Conservation (phyloP, 495 filamentous ascomycete genomes). For the Podospora comata region DNA sequence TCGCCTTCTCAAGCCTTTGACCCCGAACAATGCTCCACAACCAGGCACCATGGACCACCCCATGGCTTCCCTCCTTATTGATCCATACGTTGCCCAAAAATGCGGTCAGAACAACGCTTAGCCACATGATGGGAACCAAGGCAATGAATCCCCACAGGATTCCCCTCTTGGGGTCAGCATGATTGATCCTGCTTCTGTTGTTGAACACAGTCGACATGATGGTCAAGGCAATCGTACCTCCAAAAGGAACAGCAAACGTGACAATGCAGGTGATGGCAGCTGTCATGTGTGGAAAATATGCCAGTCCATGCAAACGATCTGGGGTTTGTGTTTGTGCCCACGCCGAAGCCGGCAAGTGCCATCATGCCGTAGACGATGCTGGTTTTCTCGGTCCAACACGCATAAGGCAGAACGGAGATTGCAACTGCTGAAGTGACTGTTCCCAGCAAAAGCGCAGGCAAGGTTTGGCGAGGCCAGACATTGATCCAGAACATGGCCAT, state of each 20-base stretch:
- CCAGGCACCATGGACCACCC: constrained; percentile 26
- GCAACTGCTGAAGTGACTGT: constrained; percentile 48
- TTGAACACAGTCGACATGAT: constrained; percentile 62
- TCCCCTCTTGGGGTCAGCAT: constrained; percentile 36
- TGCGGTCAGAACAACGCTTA: constrained; percentile 39
- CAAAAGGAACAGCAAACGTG: constrained; percentile 52
- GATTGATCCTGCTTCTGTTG: constrained; percentile 38
- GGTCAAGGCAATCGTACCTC: constrained; percentile 55
- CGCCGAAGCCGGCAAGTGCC: constrained; percentile 55
- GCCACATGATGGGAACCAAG: constrained; percentile 52
- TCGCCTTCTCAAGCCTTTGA: constrained; percentile 28
- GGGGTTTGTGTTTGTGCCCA: constrained; percentile 46
- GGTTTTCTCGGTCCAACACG: constrained; percentile 38
- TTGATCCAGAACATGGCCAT: constrained; percentile 54
- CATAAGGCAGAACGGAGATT: constrained; percentile 47
- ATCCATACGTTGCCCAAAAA: constrained; percentile 58
- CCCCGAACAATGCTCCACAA: constrained; percentile 25
- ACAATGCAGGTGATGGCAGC: constrained; percentile 51
- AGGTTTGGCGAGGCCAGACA: constrained; percentile 54
- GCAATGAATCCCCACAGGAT: constrained; percentile 57
- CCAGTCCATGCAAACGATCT: constrained; percentile 48
- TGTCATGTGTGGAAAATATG: constrained; percentile 51
- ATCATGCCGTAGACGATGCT: constrained; percentile 57
- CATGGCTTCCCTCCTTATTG: constrained; percentile 23
- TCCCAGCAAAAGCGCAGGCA: constrained; percentile 49